Evolutionary conservation across 2,329 filamentous ascomycete species (phyloP).

Genomic region (Aureobasidium sp.): DNA sequence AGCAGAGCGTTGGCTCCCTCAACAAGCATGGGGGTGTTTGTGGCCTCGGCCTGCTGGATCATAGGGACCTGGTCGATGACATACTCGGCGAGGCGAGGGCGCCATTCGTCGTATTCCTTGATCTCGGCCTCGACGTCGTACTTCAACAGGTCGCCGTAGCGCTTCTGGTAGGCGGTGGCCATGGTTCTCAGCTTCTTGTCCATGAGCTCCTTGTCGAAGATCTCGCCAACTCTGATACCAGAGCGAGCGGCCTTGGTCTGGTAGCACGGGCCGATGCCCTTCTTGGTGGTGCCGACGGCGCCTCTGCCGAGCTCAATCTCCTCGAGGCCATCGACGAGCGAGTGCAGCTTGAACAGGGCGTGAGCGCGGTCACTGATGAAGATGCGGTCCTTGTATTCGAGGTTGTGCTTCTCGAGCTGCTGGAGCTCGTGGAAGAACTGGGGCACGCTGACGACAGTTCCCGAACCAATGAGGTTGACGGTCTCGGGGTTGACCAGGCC

Average conservation of each 20-base stretch:
- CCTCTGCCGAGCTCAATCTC: slow-evolving; percentile 41
- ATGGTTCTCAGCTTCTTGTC: slow-evolving; percentile 56
- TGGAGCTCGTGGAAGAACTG: slow-evolving; percentile 58
- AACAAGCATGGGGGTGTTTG: slow-evolving; percentile 52
- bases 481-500: slow-evolving; percentile 63
- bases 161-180: slow-evolving; percentile 54
- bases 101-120: slow-evolving; percentile 49
- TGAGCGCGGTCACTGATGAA: slow-evolving; percentile 56
- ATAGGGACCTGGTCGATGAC: slow-evolving; percentile 60
- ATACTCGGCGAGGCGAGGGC: slow-evolving; percentile 48
- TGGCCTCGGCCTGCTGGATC: slow-evolving; percentile 51
- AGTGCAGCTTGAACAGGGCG: slow-evolving; percentile 57
- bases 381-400: slow-evolving; percentile 50
- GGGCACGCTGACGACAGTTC: slow-evolving; percentile 61
- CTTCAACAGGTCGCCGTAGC: slow-evolving; percentile 57
- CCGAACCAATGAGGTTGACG: slow-evolving; percentile 59
- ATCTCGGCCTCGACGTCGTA: slow-evolving; percentile 66
- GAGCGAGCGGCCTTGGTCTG: slow-evolving; percentile 56
- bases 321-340: slow-evolving; percentile 59
- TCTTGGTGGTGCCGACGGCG: slow-evolving; percentile 43
- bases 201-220: slow-evolving; percentile 59
- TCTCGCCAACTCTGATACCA: slow-evolving; percentile 56
- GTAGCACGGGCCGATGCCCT: slow-evolving; percentile 47
- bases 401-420: slow-evolving; percentile 51
- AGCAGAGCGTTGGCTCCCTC: slow-evolving; percentile 62